These are phyloP conservation scores for Lactarius sanguifluus DNA, from an alignment of 768 basidiomycete genomes.

Conservation along the genomic window DNA sequence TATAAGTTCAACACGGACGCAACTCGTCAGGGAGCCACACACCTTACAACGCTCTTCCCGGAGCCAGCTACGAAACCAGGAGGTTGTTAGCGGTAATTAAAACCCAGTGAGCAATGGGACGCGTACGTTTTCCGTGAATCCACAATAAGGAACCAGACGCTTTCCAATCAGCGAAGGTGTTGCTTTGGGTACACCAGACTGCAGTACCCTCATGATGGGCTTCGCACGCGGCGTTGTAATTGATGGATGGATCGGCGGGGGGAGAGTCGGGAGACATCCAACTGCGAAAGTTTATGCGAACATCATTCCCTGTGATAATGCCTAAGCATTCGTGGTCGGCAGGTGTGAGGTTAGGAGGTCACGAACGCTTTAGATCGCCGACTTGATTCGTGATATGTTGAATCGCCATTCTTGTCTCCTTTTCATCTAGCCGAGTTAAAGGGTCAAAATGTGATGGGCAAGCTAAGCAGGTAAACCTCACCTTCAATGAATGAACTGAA, in stretches of 20 bases:
- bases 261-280: not conserved
- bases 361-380: not conserved
- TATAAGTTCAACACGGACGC: not conserved
- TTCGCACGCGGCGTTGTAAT: not conserved
- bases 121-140: slow-evolving; percentile 1
- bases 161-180: not conserved
- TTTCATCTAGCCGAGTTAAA: not conserved
- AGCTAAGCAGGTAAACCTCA: not conserved
- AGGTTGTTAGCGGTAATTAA: not conserved
- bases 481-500: not conserved
- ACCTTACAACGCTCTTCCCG: not conserved
- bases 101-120: not conserved
- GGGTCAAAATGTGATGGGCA: not conserved
- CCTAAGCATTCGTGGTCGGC: not conserved
- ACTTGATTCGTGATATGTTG: not conserved
- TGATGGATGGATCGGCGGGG: not conserved
- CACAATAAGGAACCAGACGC: not conserved
- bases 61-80: not conserved
- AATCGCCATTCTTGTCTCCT: not conserved
- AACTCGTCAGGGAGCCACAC: not conserved
- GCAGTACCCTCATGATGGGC: not conserved
- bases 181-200: not conserved
- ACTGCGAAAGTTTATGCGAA: not conserved
- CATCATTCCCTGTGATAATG: not conserved
- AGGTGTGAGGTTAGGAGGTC: not conserved